These are phyloP conservation scores for Puccinia triticina DNA, from an alignment of 1,284 basidiomycete species.

Conservation along the genomic window DNA sequence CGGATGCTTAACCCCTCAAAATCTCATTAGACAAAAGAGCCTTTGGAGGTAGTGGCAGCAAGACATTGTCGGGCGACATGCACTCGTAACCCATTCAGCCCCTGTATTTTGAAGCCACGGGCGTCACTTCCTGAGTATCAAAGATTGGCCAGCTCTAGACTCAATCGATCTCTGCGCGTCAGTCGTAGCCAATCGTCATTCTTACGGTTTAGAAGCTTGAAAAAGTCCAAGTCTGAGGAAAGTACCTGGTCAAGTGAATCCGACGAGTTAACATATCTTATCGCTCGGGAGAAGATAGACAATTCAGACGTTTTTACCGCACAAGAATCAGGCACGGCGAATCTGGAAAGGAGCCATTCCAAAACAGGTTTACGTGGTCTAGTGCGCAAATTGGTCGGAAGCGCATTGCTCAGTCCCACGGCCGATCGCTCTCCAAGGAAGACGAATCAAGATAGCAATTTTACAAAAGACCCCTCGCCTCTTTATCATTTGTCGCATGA, in stretches of 20 bases:
- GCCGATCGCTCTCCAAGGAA: background rate
- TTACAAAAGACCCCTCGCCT: background rate
- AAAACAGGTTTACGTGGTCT: slow-evolving; percentile 11
- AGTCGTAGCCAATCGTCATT: slow-evolving; percentile 24
- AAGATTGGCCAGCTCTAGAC: slow-evolving; percentile 14
- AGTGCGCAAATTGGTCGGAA: background rate
- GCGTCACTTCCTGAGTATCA: slow-evolving; percentile 23
- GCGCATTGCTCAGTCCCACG: background rate
- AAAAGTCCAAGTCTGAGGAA: background rate
- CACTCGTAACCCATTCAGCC: slow-evolving; percentile 3
- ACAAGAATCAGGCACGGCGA: background rate
- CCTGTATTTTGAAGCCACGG: slow-evolving; percentile 26
- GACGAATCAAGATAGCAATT: background rate
- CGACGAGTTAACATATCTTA: slow-evolving; percentile 6
- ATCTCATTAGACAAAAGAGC: background rate
- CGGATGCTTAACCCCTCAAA: background rate
- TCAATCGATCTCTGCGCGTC: slow-evolving; percentile 29
- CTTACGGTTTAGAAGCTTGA: slow-evolving; percentile 11
- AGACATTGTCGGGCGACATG: slow-evolving; percentile 8
- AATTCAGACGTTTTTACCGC: background rate
- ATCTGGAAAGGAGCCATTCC: background rate
- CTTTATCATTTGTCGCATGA: slow-evolving; percentile 40
- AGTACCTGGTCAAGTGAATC: slow-evolving; percentile 27
- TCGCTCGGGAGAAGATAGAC: background rate
- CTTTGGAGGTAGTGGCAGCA: slow-evolving; percentile 9